Evolutionary conservation across 2,329 filamentous ascomycete species (phyloP), one percentile per base, ranked within the genome.

Genomic region (Biscogniauxia marginata): DNA sequence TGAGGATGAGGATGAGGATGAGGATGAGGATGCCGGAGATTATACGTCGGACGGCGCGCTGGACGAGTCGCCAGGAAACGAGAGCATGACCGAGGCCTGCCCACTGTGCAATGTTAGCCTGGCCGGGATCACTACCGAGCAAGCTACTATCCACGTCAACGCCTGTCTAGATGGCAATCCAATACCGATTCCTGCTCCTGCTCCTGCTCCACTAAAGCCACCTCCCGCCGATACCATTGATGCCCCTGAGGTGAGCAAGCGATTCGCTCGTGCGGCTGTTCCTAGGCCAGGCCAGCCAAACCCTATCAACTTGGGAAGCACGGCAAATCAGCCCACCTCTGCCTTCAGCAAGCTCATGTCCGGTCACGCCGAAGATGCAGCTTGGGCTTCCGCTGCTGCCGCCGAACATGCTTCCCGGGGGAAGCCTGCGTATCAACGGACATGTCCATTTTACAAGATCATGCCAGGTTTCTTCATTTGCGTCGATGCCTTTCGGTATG

Each of bases 361-460:
- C 6, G 86, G 86, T 5, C 92, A 96, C 66, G 90, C 89, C 4
- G 95, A 99, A 75, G 89, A 96, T 70, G 82, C 86, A 1, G 95
- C 95, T 1, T 99, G 95, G 95, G 87, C 89, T 1, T 85, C 84
- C 34, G 95, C 95, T 11, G 92, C 93, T 0, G 89, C 91, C 1
- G 81, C 89, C 1, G 92, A 96, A 70, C 77, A 84, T 23, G 84
- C 89, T 1, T 87, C 92, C 2, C 84, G 91, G 44, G 93, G 95
- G 20, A 95, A 91, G 69, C 90, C 89, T 18, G 88, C 93, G 0
- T 95, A 93, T 67, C 84, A 93, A 67, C 85, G 95, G 49, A 97
- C 91, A 0, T 99, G 95, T 68, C 95, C 95, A 0, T 99, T 99
- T 67, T 99, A 99, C 78, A 99, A 99, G 73, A 97, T 98, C 61